Evolutionary conservation across 805 yeast species (phyloP), one percentile per base, ranked within the genome.

Genomic region (Torulaspora maleeae): DNA sequence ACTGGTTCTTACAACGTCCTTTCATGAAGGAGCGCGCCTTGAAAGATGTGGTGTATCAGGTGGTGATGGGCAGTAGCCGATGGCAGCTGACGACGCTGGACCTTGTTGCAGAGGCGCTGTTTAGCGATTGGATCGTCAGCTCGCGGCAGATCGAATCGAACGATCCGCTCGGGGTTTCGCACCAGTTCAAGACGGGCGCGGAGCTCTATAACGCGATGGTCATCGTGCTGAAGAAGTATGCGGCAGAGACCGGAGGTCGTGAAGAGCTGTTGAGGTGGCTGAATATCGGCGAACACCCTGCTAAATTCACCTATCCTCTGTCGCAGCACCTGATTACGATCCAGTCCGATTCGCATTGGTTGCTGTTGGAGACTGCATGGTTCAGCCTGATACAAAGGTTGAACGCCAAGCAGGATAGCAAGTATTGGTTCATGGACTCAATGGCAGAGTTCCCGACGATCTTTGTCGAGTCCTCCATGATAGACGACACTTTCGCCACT

Each of bases 361-460:
- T 53, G 16, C 37, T 60, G 16, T 43, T 56, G 43, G 56, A 58
- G 36, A 42, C 56, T 2, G 51, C 60, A 3, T 60, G 64, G 64
- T 57, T 58, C 38, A 58, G 56, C 19, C 54, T 57, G 30, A 41
- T 59, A 9, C 48, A 48, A 27, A 45, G 28, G 20, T 29, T 50
- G 27, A 35, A 36, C 27, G 43, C 42, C 13, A 47, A 39, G 35
- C 43, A 40, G 38, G 30, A 43, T 33, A 36, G 41, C 9, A 46
- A 47, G 22, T 25, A 36, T 9, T 43, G 49, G 47, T 49, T 50
- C 15, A 48, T 41, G 38, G 52, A 48, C 3, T 39, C 47, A 19
- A 41, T 39, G 22, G 44, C 51, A 3, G 45, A 45, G 22, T 39
- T 41, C 13, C 38, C 45, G 10, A 36, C 37, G 1, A 32, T 49